Percentiles rank a stretch among this genome's conserved stretches.
Conservation (phyloP, 2,329 filamentous ascomycete species). For the Laburnicola sp. region DNA sequence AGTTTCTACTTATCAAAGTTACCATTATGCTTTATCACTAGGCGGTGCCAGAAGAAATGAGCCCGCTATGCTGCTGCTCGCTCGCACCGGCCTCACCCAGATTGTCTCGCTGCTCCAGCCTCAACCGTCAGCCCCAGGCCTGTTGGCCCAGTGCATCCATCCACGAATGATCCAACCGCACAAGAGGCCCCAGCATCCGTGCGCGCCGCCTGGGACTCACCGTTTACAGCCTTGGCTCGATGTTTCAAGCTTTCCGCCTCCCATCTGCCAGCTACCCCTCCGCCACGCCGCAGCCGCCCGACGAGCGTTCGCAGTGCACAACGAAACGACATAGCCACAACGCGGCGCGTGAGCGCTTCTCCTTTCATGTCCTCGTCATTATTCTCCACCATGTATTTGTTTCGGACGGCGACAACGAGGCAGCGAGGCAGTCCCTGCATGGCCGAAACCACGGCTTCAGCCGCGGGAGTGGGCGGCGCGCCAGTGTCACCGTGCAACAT, state of each 20-base stretch:
- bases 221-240: not conserved
- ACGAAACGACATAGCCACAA: not conserved
- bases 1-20: not conserved
- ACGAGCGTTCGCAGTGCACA: not conserved
- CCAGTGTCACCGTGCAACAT: not conserved
- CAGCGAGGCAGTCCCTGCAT: constrained; percentile 5
- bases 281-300: constrained; percentile 5
- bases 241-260: too few species aligned
- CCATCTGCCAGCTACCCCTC: not conserved
- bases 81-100: too few species aligned
- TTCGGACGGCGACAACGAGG: not conserved
- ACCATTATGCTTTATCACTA: too few species aligned
- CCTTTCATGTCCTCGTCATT: not conserved
- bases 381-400: not conserved
- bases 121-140: not conserved
- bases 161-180: not conserved
- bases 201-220: not conserved
- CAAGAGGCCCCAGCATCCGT: too few species aligned
- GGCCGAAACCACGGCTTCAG: not conserved
- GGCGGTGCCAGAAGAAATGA: not conserved
- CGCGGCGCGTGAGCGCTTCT: not conserved
- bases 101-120: too few species aligned
- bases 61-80: not conserved
- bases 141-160: not conserved
- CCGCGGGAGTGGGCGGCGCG: too few species aligned